phyloP scores from a whole-genome alignment of 768 basidiomycete species.

The Neoboletus magnificus region DNA sequence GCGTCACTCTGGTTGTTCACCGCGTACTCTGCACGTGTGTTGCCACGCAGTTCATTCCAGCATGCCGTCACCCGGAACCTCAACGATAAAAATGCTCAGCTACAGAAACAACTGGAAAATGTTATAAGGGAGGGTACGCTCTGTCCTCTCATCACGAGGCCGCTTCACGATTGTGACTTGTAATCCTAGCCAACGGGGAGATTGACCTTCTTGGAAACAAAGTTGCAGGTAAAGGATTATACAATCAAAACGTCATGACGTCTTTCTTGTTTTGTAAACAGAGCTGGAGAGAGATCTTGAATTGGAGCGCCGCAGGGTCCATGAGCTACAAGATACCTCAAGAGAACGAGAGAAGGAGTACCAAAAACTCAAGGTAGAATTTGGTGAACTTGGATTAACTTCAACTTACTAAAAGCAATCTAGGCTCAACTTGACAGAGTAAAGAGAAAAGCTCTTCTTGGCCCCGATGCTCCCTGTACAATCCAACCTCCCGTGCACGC shows the following conservation, averaged over 20 bases:
- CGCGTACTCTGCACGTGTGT: neutral
- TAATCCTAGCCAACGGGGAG: slow-evolving; percentile 66
- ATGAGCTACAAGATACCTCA: slow-evolving; percentile 69
- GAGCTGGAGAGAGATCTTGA: slow-evolving; percentile 81
- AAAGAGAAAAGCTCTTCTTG: slow-evolving; percentile 76
- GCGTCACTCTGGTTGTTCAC: slow-evolving; percentile 7
- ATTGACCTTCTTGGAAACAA: slow-evolving; percentile 69
- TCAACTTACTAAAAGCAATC: neutral
- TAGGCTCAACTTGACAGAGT: slow-evolving; percentile 79
- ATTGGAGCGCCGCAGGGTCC: slow-evolving; percentile 67
- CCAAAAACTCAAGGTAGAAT: slow-evolving; percentile 71
- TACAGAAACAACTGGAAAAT: slow-evolving; percentile 83
- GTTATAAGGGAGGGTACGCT: slow-evolving; percentile 75
- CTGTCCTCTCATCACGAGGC: neutral
- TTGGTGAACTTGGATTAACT: neutral
- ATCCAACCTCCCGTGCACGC: slow-evolving; percentile 17
- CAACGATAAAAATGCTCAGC: slow-evolving; percentile 77
- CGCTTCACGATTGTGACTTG: neutral
- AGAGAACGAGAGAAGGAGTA: slow-evolving; percentile 84
- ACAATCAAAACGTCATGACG: neutral
- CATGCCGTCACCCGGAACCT: slow-evolving; percentile 78
- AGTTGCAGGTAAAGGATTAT: slow-evolving; percentile 46
- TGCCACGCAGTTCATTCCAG: slow-evolving; percentile 55
- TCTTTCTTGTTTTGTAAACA: slow-evolving; percentile 28
- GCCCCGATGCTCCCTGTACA: slow-evolving; percentile 27